These are phyloP conservation scores for Tilletia horrida DNA, from an alignment of 1,284 basidiomycete species.

Conservation along the genomic window DNA sequence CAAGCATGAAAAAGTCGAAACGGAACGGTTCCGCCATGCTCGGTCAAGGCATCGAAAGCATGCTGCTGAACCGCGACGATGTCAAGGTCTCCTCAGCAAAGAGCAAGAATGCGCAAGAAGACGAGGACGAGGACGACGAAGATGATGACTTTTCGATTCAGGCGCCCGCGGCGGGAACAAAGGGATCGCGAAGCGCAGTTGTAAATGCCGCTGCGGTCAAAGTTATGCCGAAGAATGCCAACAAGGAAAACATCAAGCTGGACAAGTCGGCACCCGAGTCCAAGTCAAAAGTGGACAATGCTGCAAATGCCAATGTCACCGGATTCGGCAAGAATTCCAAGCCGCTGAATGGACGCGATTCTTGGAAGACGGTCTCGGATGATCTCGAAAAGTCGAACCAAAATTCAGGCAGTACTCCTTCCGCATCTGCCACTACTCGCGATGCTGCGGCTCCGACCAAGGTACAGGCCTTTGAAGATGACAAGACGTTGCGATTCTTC, in stretches of 20 bases:
- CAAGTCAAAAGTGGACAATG: slow-evolving; percentile 13
- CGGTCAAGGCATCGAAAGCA: slow-evolving; percentile 9
- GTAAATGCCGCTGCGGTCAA: slow-evolving; percentile 21
- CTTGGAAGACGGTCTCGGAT: slow-evolving; percentile 5
- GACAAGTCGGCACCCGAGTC: background rate
- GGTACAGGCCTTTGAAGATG: slow-evolving; percentile 38
- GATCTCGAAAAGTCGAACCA: background rate
- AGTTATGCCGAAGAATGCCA: background rate
- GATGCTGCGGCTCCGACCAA: slow-evolving; percentile 25
- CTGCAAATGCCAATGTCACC: background rate
- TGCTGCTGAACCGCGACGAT: slow-evolving; percentile 28
- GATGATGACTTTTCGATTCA: slow-evolving; percentile 33
- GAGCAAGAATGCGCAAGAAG: slow-evolving; percentile 17
- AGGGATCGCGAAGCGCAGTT: background rate
- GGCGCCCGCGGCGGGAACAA: background rate
- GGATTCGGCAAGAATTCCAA: background rate
- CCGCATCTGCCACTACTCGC: slow-evolving; percentile 5
- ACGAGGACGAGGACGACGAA: slow-evolving; percentile 33
- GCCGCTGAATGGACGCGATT: background rate
- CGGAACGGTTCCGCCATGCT: slow-evolving; percentile 2
- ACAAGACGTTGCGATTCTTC: slow-evolving; percentile 50
- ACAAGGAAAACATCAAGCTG: slow-evolving; percentile 1
- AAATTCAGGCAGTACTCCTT: background rate
- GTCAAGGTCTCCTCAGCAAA: slow-evolving; percentile 27
- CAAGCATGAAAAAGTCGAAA: slow-evolving; percentile 28